Percentiles rank a stretch among this genome's conserved stretches.
phyloP scores from a whole-genome alignment of 495 filamentous ascomycete species.

The Penicillium herquei region DNA sequence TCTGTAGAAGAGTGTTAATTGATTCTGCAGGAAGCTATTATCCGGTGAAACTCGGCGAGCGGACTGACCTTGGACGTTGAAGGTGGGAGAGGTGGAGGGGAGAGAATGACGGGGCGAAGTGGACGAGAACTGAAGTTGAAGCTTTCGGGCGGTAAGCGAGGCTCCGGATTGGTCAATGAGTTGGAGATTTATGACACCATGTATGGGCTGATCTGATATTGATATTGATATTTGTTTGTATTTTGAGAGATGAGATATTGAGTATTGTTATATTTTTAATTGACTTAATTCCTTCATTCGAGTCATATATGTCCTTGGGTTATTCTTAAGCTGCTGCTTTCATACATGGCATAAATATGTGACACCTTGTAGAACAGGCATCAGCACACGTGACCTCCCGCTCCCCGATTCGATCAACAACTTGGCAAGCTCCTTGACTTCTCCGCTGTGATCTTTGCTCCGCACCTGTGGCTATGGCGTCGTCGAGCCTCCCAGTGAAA shows the following conservation, averaged over 20 bases:
- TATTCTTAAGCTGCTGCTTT: neutral
- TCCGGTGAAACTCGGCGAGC: constrained; percentile 14
- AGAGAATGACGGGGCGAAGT: constrained; percentile 29
- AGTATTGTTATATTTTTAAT: neutral
- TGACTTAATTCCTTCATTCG: neutral
- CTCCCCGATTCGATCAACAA: constrained; percentile 11
- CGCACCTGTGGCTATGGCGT: constrained; percentile 29
- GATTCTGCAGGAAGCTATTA: constrained; percentile 7
- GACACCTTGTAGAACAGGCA: constrained; percentile 2
- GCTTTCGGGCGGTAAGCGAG: constrained; percentile 46
- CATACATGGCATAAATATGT: neutral
- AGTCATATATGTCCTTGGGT: neutral
- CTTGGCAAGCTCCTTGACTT: constrained; percentile 7
- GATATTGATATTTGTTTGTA: no score
- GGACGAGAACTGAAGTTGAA: constrained; percentile 37
- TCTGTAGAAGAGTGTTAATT: constrained; percentile 22
- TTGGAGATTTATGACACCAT: neutral
- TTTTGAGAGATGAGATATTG: neutral
- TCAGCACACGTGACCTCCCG: neutral
- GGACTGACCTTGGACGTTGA: constrained; percentile 22
- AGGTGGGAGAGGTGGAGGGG: constrained; percentile 26
- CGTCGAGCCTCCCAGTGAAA: constrained; percentile 37
- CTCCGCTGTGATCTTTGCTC: neutral
- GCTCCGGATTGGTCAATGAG: constrained; percentile 30
- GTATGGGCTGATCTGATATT: neutral